Base-by-base conservation (phyloP, 345 rosid genomes). In the Acer campestre region DNA sequence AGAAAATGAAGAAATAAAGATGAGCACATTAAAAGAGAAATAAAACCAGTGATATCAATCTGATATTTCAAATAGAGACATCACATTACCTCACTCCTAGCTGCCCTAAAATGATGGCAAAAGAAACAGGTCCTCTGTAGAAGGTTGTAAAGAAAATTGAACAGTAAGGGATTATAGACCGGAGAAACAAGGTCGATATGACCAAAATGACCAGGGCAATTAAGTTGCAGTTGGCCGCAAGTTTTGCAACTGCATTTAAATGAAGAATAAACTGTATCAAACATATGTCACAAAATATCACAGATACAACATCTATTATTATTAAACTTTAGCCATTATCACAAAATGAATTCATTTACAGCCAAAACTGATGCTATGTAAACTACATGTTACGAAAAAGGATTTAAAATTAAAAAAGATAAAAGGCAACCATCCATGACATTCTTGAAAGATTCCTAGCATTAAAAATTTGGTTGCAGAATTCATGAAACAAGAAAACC, bases 161-260 rank as follows among this genome's bases (percentile, higher is more conserved):
- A 93, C 42, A 95, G 90, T 83, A 95, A 77, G 1, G 98, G 95
- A 85, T 92, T 92, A 72, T 92, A 93, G 48, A 87, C 87, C 7
- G 97, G 91, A 65, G 71, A 86, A 76, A 94, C 84, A 56, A 96
- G 95, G 68, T 91, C 92, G 7, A 94, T 86, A 79, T 90, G 97
- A 59, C 99, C 99, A 78, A 95, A 96, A 78, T 96, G 99, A 62
- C 99, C 99, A 3, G 97, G 94, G 76, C 99, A 96, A 77, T 73
- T 23, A 70, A 82, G 84, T 10, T 75, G 82, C 5, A 80, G 79
- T 82, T 85, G 93, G 56, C 94, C 89, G 72, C 99, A 94, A 29
- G 89, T 78, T 85, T 85, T 82, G 86, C 99, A 96, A 66, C 98
- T 96, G 97, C 93, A 91, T 75, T 62, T 49, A 76, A 38, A 38